Evolutionary conservation across 2,329 filamentous ascomycete species (phyloP).

Genomic region (Penicillium brasilianum): DNA sequence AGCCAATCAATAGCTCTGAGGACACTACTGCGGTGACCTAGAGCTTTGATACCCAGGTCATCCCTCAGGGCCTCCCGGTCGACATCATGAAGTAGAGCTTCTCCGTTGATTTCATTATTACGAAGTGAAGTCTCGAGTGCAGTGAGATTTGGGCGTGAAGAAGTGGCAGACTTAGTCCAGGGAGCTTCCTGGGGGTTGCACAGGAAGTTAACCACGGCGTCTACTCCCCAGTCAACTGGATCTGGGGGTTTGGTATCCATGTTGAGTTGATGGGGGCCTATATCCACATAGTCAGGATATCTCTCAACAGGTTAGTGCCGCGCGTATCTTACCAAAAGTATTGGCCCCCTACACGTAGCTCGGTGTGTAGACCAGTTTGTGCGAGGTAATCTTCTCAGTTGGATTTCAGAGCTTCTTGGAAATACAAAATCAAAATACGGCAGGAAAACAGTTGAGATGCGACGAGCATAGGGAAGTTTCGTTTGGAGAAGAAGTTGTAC

Average conservation of each 20-base stretch:
- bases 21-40: conserved; percentile 65
- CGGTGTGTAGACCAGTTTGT: not conserved
- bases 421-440: not conserved
- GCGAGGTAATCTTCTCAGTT: not conserved
- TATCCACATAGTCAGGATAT: conserved; percentile 1
- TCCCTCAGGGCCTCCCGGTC: conserved; percentile 55
- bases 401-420: not conserved
- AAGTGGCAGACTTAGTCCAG: conserved; percentile 41
- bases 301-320: not conserved
- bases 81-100: conserved; percentile 65
- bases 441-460: not conserved
- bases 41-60: conserved; percentile 62
- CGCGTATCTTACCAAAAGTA: conserved; percentile 2
- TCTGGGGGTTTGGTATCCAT: conserved; percentile 55
- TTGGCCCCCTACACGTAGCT: conserved; percentile 3
- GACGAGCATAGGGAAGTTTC: not conserved
- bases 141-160: conserved; percentile 57
- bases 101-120: conserved; percentile 69
- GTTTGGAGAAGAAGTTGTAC: not conserved
- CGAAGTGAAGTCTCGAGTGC: conserved; percentile 61
- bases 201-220: conserved; percentile 69
- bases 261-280: conserved; percentile 18
- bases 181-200: conserved; percentile 59
- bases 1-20: conserved; percentile 63
- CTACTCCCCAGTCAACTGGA: conserved; percentile 75